These are phyloP conservation scores for Globisporangium heterothallicum DNA, from an alignment of 352 stramenopile species.

Conservation along the genomic window DNA sequence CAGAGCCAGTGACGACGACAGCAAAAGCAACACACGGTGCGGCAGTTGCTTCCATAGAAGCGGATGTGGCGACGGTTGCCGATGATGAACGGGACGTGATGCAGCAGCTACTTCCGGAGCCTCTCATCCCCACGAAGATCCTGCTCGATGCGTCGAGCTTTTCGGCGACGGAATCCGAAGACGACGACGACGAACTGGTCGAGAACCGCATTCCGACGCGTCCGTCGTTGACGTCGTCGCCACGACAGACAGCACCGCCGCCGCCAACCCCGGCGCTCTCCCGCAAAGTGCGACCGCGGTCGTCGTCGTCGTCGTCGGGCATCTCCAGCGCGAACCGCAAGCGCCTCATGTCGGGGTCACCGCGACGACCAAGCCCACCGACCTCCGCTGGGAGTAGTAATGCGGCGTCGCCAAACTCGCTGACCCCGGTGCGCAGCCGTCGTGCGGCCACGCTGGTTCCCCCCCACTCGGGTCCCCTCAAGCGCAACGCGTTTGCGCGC, in stretches of 20 bases:
- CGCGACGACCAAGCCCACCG: background rate
- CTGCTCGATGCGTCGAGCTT: constrained; percentile 17
- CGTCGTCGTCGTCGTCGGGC: constrained; percentile 15
- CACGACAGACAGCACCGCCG: background rate
- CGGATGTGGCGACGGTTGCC: too few species aligned
- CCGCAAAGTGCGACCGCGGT: constrained; percentile 13
- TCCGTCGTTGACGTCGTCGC: background rate
- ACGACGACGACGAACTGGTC: constrained; percentile 24
- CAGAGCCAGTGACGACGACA: too few species aligned
- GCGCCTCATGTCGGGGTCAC: background rate
- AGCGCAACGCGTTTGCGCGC: constrained; percentile 20
- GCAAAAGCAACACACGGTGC: too few species aligned
- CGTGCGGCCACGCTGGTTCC: constrained; percentile 8
- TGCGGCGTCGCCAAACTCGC: background rate
- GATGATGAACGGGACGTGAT: constrained; percentile 1
- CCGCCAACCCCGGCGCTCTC: background rate
- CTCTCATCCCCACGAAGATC: constrained; percentile 1
- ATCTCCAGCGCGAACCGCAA: constrained; percentile 12
- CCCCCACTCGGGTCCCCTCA: constrained; percentile 14
- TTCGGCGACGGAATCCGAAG: constrained; percentile 54
- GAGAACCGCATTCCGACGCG: background rate
- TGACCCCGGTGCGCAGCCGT: constrained; percentile 3
- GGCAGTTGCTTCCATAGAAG: too few species aligned
- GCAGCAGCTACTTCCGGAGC: background rate
- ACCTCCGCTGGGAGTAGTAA: background rate